These are phyloP conservation scores for Rhizopus stolonifer DNA, from an alignment of 371 early-diverging fungal species.

Conservation along the genomic window DNA sequence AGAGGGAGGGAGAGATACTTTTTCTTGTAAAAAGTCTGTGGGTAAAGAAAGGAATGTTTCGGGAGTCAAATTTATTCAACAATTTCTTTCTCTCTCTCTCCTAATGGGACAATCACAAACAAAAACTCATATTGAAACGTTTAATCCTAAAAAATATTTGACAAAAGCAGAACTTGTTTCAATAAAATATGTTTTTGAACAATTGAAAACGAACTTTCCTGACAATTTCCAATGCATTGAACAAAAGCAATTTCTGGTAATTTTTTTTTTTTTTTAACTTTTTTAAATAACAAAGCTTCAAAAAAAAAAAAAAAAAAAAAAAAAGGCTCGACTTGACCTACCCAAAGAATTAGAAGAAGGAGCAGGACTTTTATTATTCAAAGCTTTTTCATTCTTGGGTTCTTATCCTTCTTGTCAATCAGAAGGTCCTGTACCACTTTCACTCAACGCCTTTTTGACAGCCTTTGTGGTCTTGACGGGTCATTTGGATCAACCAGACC, in stretches of 20 bases:
- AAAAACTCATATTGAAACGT: slow-evolving; percentile 8
- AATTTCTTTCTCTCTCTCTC: neutral
- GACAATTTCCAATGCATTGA: slow-evolving; percentile 47
- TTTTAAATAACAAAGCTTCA: neutral
- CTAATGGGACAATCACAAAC: slow-evolving; percentile 20
- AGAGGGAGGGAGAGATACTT: slow-evolving; percentile 15
- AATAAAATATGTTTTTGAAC: slow-evolving; percentile 30
- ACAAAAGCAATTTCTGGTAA: slow-evolving; percentile 45
- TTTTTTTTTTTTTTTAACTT: neutral
- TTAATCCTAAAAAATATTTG: slow-evolving; percentile 23
- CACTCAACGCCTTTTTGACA: slow-evolving; percentile 38
- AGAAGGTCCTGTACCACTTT: slow-evolving; percentile 18
- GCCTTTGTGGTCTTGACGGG: slow-evolving; percentile 42
- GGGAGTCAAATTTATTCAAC: too few relatives aligned
- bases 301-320: neutral
- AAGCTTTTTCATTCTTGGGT: slow-evolving; percentile 47
- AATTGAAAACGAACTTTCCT: slow-evolving; percentile 29
- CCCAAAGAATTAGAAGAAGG: slow-evolving; percentile 39
- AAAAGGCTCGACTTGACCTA: slow-evolving; percentile 38
- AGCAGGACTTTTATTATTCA: slow-evolving; percentile 43
- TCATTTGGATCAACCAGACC: slow-evolving; percentile 25
- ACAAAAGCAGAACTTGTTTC: slow-evolving; percentile 31
- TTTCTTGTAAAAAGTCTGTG: too few relatives aligned
- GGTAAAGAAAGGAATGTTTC: too few relatives aligned
- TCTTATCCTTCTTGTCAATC: slow-evolving; percentile 31